These are phyloP conservation scores for Rhinocladiella mackenziei DNA, from an alignment of 2,329 filamentous ascomycete species.

Conservation along the genomic window DNA sequence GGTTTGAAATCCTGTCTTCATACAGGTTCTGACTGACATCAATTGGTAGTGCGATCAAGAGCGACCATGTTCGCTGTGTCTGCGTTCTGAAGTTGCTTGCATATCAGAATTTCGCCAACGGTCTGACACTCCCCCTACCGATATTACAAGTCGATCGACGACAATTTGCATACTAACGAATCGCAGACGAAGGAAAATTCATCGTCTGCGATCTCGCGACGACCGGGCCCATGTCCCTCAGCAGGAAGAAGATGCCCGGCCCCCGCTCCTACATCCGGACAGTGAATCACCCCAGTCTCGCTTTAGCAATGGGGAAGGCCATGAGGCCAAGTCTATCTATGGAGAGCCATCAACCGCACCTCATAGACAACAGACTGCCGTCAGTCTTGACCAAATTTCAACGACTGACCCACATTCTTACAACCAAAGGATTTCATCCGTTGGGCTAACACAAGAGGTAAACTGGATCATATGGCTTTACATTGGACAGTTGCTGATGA, in stretches of 20 bases:
- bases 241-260: neutral
- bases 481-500: constrained; percentile 3
- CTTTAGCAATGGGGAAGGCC: constrained; percentile 12
- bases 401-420: constrained; percentile 12
- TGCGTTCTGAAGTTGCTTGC: constrained; percentile 30
- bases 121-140: neutral
- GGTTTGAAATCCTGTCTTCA: neutral
- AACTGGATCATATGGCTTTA: too few relatives aligned
- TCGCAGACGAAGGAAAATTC: constrained; percentile 12
- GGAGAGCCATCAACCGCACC: constrained; percentile 20
- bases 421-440: constrained; percentile 19
- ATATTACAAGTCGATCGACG: neutral
- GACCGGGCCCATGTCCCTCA: neutral
- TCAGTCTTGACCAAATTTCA: constrained; percentile 17
- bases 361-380: constrained; percentile 25
- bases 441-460: constrained; percentile 20
- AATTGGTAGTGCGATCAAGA: constrained; percentile 30
- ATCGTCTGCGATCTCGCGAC: too few relatives aligned
- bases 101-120: constrained; percentile 12
- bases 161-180: neutral
- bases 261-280: neutral
- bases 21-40: neutral
- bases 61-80: constrained; percentile 35
- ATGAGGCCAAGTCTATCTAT: constrained; percentile 4
- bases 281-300: constrained; percentile 17